Evolutionary conservation across 805 yeast species (phyloP), one percentile per base, ranked within the genome.

Genomic region (Kodamaea fukazawae): DNA sequence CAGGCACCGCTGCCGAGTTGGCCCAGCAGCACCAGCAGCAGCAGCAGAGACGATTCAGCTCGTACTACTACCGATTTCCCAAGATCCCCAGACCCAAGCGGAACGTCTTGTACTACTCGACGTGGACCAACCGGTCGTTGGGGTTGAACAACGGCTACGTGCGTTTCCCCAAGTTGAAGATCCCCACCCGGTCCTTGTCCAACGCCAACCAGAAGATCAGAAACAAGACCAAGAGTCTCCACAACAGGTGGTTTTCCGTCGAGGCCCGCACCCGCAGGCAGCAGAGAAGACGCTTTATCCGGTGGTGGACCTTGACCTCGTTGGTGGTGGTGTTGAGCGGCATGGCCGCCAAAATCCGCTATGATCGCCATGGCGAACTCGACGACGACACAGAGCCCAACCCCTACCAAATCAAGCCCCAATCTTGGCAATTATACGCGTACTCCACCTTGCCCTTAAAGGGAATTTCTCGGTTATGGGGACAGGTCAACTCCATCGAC

Each of bases 391-490:
- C 13, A 16, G 20, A 16, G 50, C 53, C 51, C 41, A 60, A 64
- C 47, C 64, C 67, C 41, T 67, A 68, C 52, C 62, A 61, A 33
- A 71, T 76, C 41, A 74, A 74, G 49, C 90, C 89, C 7, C 82
- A 79, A 48, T 83, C 95, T 7, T 90, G 97, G 97, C 81, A 84
- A 30, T 76, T 91, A 41, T 90, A 87, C 55, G 83, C 93, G 22
- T 93, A 93, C 62, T 79, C 89, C 3, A 82, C 96, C 2, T 70
- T 93, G 34, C 99, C 99, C 1, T 73, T 93, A 57, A 88, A 90
- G 57, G 86, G 96, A 1, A 71, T 89, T 25, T 89, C 97, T 1
- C 76, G 99, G 45, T 64, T 91, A 32, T 93, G 99, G 99, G 99
- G 99, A 23, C 80, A 78, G 52, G 75, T 93, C 42, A 93, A 93